Evolutionary conservation across 208 protist genomes (phyloP), one percentile per base, ranked within the genome.

Genomic region (Wallacemonas sp.): DNA sequence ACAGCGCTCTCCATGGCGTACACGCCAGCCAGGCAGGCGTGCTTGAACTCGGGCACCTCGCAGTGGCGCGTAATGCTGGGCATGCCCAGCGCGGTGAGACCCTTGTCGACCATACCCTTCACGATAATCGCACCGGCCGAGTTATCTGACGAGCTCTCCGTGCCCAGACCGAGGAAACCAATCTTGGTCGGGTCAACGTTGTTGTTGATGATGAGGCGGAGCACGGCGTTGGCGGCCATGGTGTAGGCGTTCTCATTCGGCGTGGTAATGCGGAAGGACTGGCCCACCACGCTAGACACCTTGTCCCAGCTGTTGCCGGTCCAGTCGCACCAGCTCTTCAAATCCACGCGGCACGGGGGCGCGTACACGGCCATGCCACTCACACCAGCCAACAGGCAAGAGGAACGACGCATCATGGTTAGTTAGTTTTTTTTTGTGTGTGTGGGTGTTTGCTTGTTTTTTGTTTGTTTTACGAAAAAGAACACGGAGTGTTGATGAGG

Each of bases 21-120:
- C 61, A 96, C 86, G 14, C 91, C 91, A 51, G 82, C 91, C 22
- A 96, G 84, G 70, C 91, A 96, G n/a, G 91, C 91, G 73, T 96
- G 91, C 70, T 96, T 96, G 70, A 96, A 96, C 80, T 96, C 88
- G 33, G 91, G 91, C 62, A 96, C 91, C 70, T 96, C 91, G 66
- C 87, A 94, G 78, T 93, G 70, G 58, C 88, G 87, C 21, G 88
- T 90, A 54, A 96, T 61, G 39, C 66, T 26, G 0, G 87, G 84
- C 68, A 94, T 64, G 59, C 79, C 79, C 39, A 96, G 73, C 27
- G 85, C 76, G 5, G 62, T 64, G 24, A 96, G 73, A 33, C 79
- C 88, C 66, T 90, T 93, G 75, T 96, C 88, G 12, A 96, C 73
- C 91, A 96, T 96, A 8, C 91, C 91, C 38, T 87, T 88, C 59